Base-by-base conservation (phyloP, 208 protist species). In the Wallacemonas sp. region DNA sequence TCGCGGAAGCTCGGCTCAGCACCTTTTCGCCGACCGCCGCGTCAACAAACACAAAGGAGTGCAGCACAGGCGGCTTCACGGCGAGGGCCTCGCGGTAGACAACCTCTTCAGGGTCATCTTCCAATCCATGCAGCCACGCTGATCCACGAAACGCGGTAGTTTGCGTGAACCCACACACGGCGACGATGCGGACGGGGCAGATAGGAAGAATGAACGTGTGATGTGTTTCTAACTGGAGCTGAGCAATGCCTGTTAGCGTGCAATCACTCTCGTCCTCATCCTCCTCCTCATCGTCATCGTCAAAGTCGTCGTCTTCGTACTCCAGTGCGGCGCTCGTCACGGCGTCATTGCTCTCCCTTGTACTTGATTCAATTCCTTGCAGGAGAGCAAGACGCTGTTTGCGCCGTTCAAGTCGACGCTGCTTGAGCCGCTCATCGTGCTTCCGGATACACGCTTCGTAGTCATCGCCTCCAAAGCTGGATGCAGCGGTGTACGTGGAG, bases 111-210 rank as follows among this genome's bases (percentile, higher is more conserved):
- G 77, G 67, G 4, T 81, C 77, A 39, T 81, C 70, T 17, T 81
- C 64, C 28, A 70, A 59, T 30, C 75, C 78, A 34, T 77, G 77
- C 44, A 88, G 70, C 82, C 82, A 88, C 56, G 78, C 66, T 26
- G 77, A 80, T 21, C 82, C 82, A 31, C 78, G 78, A 45, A 66
- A 84, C 1, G 68, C 51, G 12, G 21, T 59, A 1, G 67, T 62
- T 59, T 73, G 72, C 11, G 68, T 22, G 17, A 73, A 62, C 4
- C 62, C 72, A 54, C 72, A 69, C 58, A 70, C 84, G 24, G 78
- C 82, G 19, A 80, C 78, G 9, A 88, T 68, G 26, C 75, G 78
- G 24, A 88, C 71, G 1, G 82, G 70, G n/a, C 66, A 77, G 39
- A 81, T 79, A 30, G 73, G 75, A 2, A 88, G 47, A 46, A 80